Base-by-base conservation (phyloP, 2,329 filamentous ascomycete genomes). In the Penicillium glabrum region DNA sequence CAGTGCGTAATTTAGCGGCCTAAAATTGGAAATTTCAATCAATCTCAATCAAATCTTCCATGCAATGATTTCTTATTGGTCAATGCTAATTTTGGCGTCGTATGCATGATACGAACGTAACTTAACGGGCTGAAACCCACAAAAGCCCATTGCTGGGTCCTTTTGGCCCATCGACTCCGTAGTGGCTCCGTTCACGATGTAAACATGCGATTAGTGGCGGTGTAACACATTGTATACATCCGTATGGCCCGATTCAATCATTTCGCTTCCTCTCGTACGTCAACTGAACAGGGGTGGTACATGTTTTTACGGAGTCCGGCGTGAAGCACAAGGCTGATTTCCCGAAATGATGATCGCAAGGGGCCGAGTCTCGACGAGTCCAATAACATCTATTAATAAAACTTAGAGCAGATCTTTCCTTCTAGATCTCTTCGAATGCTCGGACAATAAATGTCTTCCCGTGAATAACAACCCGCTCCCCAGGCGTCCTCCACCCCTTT, bases 381-480 rank as follows among this genome's bases (percentile, higher is more conserved):
- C 7, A 39, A 19, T 39, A 19, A 39, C 9, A 23, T 41, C 39
- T 41, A 41, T 41, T 41, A 19, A 41, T 41, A 41, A 41, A 11
- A 19, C 16, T 16, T 8, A 47, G 29, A 49, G 29, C n/a, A 41
- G 39, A 41, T 21, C 45, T 33, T 49, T 26, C 16, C 31, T 27
- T 21, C 26, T 31, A 27, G 26, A 63, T 65, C 33, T 62, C 61
- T 50, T 72, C 70, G 35, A 65, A 70, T n/a, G 66, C 65, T 46
- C 68, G 64, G 35, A 72, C 63, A 41, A 65, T 60, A 54, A 64
- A 72, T 8, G 39, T 27, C 16, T 51, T 49, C 0, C 63, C 68
- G 5, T 53, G 21, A 10, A 71, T 23, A 0, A 46, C 13, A 5
- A 70, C 57, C 10, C 60, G 66, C 33, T 64, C 58, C 0, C 68